Conservation (phyloP, 2,329 filamentous ascomycete species). For the Aspergillus arachidicola region DNA sequence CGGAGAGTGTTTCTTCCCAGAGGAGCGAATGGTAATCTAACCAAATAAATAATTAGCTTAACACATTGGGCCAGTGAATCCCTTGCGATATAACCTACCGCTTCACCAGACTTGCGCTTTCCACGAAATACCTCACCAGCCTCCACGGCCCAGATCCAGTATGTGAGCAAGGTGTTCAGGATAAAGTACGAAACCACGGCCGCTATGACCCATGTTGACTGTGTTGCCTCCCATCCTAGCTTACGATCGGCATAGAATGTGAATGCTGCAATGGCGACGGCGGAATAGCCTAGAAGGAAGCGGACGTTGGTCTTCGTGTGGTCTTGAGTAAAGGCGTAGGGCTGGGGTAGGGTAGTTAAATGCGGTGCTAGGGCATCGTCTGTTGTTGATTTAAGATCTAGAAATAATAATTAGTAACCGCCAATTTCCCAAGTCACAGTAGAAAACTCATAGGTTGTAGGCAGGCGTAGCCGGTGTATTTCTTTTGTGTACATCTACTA, state of each 20-base stretch:
- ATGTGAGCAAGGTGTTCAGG: slow-evolving; percentile 75
- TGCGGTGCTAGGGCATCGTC: slow-evolving; percentile 95
- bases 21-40: slow-evolving; percentile 73
- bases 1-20: slow-evolving; percentile 76
- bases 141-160: slow-evolving; percentile 85
- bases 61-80: background rate
- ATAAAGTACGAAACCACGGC: slow-evolving; percentile 80
- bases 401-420: background rate
- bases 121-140: slow-evolving; percentile 81
- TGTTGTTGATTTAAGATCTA: slow-evolving; percentile 94
- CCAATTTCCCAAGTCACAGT: background rate
- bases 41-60: slow-evolving; percentile 9
- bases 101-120: slow-evolving; percentile 67
- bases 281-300: slow-evolving; percentile 78
- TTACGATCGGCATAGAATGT: slow-evolving; percentile 93
- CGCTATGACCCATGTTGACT: slow-evolving; percentile 70
- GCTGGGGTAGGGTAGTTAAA: slow-evolving; percentile 75
- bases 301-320: slow-evolving; percentile 81
- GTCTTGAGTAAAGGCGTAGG: slow-evolving; percentile 70
- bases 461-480: slow-evolving; percentile 11
- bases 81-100: slow-evolving; percentile 42
- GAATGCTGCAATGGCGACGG: slow-evolving; percentile 76
- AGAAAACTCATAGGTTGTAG: background rate
- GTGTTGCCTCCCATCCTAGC: slow-evolving; percentile 84
- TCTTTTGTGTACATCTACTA: slow-evolving; percentile 9